These are phyloP conservation scores for Podaxis carcinomalis DNA, from an alignment of 768 basidiomycete species.

Conservation along the genomic window DNA sequence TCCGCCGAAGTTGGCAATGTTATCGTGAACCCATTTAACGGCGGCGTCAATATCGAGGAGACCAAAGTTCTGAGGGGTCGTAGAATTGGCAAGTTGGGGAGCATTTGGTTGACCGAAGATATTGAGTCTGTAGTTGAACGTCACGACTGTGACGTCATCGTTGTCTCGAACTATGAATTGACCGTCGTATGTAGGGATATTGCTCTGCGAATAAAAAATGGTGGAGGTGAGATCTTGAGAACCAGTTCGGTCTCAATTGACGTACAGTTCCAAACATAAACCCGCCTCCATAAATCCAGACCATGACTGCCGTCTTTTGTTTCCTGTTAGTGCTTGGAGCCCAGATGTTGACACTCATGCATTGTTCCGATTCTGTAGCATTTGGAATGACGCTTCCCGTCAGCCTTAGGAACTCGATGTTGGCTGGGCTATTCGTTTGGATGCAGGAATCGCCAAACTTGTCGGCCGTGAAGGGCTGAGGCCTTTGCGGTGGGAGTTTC, in stretches of 20 bases:
- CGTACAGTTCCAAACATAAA: slow-evolving; percentile 31
- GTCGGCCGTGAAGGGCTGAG: slow-evolving; percentile 19
- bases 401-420: slow-evolving; percentile 22
- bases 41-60: slow-evolving; percentile 35
- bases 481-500: slow-evolving; percentile 16
- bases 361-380: slow-evolving; percentile 31
- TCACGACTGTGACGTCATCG: slow-evolving; percentile 31
- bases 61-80: slow-evolving; percentile 33
- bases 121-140: slow-evolving; percentile 36
- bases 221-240: background rate
- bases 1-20: slow-evolving; percentile 43
- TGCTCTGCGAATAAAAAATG: slow-evolving; percentile 20
- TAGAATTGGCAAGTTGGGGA: slow-evolving; percentile 26
- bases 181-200: slow-evolving; percentile 23
- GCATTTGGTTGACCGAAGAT: slow-evolving; percentile 38
- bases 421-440: slow-evolving; percentile 19
- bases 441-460: slow-evolving; percentile 27
- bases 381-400: slow-evolving; percentile 20
- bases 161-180: slow-evolving; percentile 27
- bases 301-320: slow-evolving; percentile 26
- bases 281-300: slow-evolving; percentile 34
- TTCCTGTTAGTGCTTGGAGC: slow-evolving; percentile 19
- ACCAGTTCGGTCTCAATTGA: background rate
- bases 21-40: slow-evolving; percentile 43
- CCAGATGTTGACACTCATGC: slow-evolving; percentile 36